phyloP scores from a whole-genome alignment of 169 alveolate genomes.

The Cryptosporidium felis region DNA sequence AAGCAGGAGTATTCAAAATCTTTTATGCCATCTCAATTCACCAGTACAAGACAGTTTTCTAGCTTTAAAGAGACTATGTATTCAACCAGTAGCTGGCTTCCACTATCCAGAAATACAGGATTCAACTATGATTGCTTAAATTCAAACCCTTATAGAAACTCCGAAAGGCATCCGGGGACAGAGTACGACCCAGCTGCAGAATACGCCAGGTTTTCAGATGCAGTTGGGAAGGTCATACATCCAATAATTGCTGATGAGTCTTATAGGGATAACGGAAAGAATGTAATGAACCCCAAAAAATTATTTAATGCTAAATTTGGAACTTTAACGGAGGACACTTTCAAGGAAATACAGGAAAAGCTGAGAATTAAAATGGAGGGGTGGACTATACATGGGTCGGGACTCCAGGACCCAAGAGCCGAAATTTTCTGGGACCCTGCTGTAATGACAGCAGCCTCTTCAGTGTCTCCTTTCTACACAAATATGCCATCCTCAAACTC shows the following conservation, averaged over 20 bases:
- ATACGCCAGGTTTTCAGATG: constrained; percentile 62
- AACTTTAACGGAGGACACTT: constrained; percentile 30
- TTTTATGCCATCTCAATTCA: constrained; percentile 14
- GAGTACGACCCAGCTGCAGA: constrained; percentile 62
- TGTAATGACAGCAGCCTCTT: constrained; percentile 56
- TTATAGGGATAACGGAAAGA: constrained; percentile 36
- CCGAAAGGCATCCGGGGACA: constrained; percentile 1
- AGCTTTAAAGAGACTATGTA: constrained; percentile 20
- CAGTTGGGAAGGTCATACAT: constrained; percentile 49
- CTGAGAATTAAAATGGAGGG: constrained; percentile 55
- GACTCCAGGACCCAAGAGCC: constrained; percentile 64
- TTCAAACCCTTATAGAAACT: constrained; percentile 9
- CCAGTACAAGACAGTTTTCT: not conserved
- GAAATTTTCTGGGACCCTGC: constrained; percentile 64
- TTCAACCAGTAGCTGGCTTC: constrained; percentile 43
- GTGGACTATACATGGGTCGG: constrained; percentile 59
- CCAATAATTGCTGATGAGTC: constrained; percentile 59
- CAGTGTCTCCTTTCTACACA: constrained; percentile 15
- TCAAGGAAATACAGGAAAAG: constrained; percentile 36
- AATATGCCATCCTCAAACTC: constrained; percentile 43
- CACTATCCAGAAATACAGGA: constrained; percentile 37
- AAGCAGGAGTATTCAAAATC: not conserved
- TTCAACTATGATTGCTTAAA: not conserved
- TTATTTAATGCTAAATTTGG: constrained; percentile 59
- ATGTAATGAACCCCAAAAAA: constrained; percentile 40